A percentile compares a stretch with the other conserved stretches of the same genome.
These are phyloP conservation scores for Aspergillus wentii DNA, from an alignment of 495 filamentous ascomycete genomes.

Conservation along the genomic window DNA sequence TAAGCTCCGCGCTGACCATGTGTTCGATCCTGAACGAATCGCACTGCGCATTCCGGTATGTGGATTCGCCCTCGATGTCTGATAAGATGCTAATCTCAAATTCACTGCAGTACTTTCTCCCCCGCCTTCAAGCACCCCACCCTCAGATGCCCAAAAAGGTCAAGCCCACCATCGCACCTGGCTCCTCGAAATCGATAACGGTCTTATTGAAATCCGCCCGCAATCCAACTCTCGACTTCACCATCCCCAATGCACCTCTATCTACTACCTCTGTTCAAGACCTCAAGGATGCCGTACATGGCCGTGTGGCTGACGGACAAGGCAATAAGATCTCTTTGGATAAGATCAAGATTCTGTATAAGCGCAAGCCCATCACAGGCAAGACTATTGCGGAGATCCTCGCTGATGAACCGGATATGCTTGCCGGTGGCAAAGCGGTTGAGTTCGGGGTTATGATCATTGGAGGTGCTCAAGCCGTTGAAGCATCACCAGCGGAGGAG, in stretches of 20 bases:
- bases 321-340: slow-evolving; percentile 39
- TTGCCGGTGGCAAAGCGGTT: slow-evolving; percentile 39
- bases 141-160: slow-evolving; percentile 48
- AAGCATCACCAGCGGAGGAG: slow-evolving; percentile 21
- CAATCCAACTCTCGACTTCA: slow-evolving; percentile 61
- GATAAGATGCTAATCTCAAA: not conserved
- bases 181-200: slow-evolving; percentile 45
- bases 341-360: slow-evolving; percentile 78
- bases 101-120: slow-evolving; percentile 35
- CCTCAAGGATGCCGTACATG: slow-evolving; percentile 59
- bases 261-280: slow-evolving; percentile 64
- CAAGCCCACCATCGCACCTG: slow-evolving; percentile 34
- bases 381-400: slow-evolving; percentile 50
- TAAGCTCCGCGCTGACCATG: slow-evolving; percentile 78
- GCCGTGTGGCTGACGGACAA: slow-evolving; percentile 35
- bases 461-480: slow-evolving; percentile 46
- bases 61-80: too few species aligned
- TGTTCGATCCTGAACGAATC: slow-evolving; percentile 73
- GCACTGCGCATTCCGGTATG: slow-evolving; percentile 66
- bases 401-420: slow-evolving; percentile 33
- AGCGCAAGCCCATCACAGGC: slow-evolving; percentile 73
- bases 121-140: slow-evolving; percentile 41
- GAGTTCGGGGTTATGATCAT: slow-evolving; percentile 88
- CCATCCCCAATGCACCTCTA: slow-evolving; percentile 52
- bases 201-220: slow-evolving; percentile 70